These are phyloP conservation scores for Pseudomicrostroma phylloplanum DNA, from an alignment of 1,284 basidiomycete species.

Conservation along the genomic window DNA sequence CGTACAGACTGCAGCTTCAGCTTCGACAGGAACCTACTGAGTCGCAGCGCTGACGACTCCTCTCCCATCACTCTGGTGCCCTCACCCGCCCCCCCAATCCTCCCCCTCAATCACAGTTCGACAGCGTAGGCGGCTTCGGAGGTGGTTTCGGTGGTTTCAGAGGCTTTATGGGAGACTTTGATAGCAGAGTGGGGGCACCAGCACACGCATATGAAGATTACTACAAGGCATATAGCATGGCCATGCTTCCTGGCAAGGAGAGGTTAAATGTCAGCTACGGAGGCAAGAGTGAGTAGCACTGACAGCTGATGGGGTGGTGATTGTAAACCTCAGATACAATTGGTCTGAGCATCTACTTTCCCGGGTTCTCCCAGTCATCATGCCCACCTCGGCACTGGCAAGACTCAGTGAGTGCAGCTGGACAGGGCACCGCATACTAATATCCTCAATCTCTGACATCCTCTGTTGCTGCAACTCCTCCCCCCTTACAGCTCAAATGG, in stretches of 20 bases:
- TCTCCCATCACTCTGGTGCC: background rate
- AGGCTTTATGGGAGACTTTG: slow-evolving; percentile 28
- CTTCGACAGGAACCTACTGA: too few relatives aligned
- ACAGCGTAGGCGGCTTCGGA: slow-evolving; percentile 15
- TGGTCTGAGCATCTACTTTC: background rate
- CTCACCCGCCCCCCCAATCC: background rate
- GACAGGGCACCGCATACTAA: background rate
- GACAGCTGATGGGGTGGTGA: background rate
- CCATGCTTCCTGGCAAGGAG: slow-evolving; percentile 73
- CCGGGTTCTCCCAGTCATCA: slow-evolving; percentile 64
- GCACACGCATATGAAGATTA: slow-evolving; percentile 46
- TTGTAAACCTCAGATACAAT: background rate
- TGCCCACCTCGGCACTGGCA: slow-evolving; percentile 91
- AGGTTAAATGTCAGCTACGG: slow-evolving; percentile 85
- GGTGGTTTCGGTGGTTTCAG: slow-evolving; percentile 10
- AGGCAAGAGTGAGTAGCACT: slow-evolving; percentile 76
- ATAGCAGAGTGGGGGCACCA: slow-evolving; percentile 31
- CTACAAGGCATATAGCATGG: slow-evolving; percentile 67
- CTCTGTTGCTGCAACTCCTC: background rate
- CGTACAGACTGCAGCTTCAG: too few relatives aligned
- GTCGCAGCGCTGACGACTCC: too few relatives aligned
- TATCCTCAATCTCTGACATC: slow-evolving; percentile 5
- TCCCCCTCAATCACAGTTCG: slow-evolving; percentile 9
- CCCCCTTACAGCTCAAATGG: slow-evolving; percentile 62
- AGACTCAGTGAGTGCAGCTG: slow-evolving; percentile 61